Percentiles rank a stretch among this genome's conserved stretches.
Conservation (phyloP, 345 rosid species). For the Salix koriyanagi region DNA sequence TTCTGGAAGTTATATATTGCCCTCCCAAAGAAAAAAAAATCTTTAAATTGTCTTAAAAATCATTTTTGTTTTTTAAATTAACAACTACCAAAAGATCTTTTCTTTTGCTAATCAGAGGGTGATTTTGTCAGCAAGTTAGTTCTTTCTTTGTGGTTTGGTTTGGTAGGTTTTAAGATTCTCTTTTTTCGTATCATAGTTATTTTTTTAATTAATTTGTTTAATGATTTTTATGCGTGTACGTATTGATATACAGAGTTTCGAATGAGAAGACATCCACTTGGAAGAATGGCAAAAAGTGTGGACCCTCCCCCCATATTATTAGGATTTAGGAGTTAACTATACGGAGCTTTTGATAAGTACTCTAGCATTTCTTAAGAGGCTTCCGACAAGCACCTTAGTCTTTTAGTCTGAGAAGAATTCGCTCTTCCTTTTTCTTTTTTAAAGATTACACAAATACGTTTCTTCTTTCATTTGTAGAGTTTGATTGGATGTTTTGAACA, state of each 20-base stretch:
- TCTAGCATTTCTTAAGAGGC: conserved; percentile 7
- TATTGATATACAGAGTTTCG: conserved; percentile 3
- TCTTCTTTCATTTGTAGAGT: background rate
- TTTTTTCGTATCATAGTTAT: background rate
- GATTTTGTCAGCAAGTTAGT: background rate
- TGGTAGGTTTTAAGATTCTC: background rate
- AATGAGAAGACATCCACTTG: conserved; percentile 12
- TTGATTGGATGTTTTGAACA: conserved; percentile 1
- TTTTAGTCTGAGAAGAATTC: background rate
- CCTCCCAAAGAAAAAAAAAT: background rate
- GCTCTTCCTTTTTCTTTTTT: background rate
- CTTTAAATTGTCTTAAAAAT: background rate
- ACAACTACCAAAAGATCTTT: background rate
- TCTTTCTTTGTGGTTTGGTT: background rate
- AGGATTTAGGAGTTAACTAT: conserved; percentile 1
- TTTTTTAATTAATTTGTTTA: background rate
- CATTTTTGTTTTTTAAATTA: background rate
- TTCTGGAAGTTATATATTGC: background rate
- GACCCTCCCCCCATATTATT: conserved; percentile 6
- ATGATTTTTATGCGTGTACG: conserved; percentile 24
- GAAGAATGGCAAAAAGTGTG: conserved; percentile 2
- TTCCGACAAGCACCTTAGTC: background rate
- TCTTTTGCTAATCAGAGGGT: background rate
- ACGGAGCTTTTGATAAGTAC: conserved; percentile 20
- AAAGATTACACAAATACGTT: background rate